These are phyloP conservation scores for Globisporangium emineosum DNA, from an alignment of 352 stramenopile genomes.

Conservation along the genomic window DNA sequence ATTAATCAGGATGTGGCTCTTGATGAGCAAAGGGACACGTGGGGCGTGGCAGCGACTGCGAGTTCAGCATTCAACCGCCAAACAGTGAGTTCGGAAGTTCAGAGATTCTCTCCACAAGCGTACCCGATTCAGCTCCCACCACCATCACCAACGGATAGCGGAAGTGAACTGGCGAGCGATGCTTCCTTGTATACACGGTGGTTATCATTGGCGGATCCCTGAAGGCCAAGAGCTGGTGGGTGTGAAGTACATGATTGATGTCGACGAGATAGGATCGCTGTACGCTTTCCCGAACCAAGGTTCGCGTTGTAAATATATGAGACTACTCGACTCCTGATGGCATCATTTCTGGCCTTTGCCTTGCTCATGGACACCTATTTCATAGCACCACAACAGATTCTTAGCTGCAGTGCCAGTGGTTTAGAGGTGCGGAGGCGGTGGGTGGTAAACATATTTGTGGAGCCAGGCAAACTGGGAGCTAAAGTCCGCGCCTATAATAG, in stretches of 20 bases:
- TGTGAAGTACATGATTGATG: neutral
- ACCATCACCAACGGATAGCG: neutral
- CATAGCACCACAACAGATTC: too few relatives aligned
- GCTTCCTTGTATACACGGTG: neutral
- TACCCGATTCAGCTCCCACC: slow-evolving; percentile 1
- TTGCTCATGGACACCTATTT: too few relatives aligned
- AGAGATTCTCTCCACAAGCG: neutral
- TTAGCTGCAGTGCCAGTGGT: too few relatives aligned
- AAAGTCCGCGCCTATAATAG: slow-evolving; percentile 1
- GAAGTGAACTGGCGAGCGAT: neutral
- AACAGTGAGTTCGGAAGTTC: neutral
- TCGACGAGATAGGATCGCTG: neutral
- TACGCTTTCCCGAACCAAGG: neutral
- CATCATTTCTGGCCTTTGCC: too few relatives aligned
- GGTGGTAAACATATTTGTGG: neutral
- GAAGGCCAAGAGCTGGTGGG: neutral
- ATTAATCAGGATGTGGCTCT: neutral
- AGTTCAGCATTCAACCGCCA: too few relatives aligned
- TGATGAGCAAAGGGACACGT: neutral
- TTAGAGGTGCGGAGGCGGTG: neutral
- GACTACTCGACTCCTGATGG: too few relatives aligned
- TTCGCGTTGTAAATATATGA: neutral
- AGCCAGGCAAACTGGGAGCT: slow-evolving; percentile 11
- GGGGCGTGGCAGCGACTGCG: neutral
- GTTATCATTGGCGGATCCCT: neutral